A percentile compares a stretch with the other conserved stretches of the same genome.
Evolutionary conservation across 371 early-diverging fungal genomes (phyloP).

Genomic region (Lichtheimia ramosa): DNA sequence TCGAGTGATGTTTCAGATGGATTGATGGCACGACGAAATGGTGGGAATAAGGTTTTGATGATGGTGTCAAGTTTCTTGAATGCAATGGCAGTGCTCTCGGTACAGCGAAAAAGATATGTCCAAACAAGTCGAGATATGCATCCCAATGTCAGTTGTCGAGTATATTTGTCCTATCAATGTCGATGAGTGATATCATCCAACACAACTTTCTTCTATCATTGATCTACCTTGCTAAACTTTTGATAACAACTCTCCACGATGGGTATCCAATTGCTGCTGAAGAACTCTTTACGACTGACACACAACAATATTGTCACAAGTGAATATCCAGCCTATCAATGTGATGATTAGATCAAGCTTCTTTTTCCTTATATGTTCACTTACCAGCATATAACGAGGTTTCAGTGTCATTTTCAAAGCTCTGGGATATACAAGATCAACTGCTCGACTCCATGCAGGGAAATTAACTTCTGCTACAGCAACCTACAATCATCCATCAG

Average conservation of each 20-base stretch:
- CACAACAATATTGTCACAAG: conserved; percentile 86
- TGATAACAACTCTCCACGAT: conserved; percentile 78
- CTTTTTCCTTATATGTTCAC: not conserved
- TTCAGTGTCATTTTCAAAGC: conserved; percentile 89
- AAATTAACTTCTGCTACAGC: conserved; percentile 94
- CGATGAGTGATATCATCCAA: not conserved
- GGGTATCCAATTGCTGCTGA: conserved; percentile 74
- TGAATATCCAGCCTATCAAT: conserved; percentile 73
- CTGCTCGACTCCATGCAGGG: conserved; percentile 88
- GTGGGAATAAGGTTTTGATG: conserved; percentile 70
- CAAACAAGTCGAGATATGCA: conserved; percentile 86
- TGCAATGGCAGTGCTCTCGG: conserved; percentile 62
- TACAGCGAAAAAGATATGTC: conserved; percentile 91
- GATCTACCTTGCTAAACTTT: conserved; percentile 72
- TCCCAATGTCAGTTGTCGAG: conserved; percentile 70
- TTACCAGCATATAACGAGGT: conserved; percentile 70
- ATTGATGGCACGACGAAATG: conserved; percentile 64
- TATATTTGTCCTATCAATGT: conserved; percentile 61
- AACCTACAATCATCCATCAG: conserved; percentile 43
- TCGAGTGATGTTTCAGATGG: conserved; percentile 76
- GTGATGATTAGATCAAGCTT: not conserved
- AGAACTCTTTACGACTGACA: conserved; percentile 88
- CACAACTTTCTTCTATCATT: not conserved
- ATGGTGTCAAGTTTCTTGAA: conserved; percentile 66
- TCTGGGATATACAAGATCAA: conserved; percentile 89